phyloP scores from a whole-genome alignment of 1,284 basidiomycete species.

The Leccinum griseonigrum region DNA sequence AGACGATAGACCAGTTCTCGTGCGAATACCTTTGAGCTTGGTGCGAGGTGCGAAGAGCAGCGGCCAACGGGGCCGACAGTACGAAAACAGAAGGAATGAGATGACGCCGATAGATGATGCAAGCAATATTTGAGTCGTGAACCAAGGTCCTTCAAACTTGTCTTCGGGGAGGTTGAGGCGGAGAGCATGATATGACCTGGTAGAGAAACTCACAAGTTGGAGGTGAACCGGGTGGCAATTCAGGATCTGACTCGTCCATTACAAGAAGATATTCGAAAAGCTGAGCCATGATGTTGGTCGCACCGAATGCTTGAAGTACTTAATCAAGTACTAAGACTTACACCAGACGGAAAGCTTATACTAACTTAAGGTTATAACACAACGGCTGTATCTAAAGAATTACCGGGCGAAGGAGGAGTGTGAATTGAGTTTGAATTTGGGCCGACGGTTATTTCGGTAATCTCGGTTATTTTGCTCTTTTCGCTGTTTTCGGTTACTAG shows the following conservation, averaged over 20 bases:
- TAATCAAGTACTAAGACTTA: too few species aligned
- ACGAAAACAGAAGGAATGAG: slow-evolving; percentile 87
- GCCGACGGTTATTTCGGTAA: too few species aligned
- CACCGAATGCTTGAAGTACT: too few species aligned
- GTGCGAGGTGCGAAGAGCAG: slow-evolving; percentile 90
- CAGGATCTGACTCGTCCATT: slow-evolving; percentile 24
- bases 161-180: slow-evolving; percentile 35
- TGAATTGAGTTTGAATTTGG: too few species aligned
- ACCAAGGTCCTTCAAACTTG: slow-evolving; percentile 88
- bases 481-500: too few species aligned
- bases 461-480: too few species aligned
- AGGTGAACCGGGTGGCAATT: slow-evolving; percentile 55
- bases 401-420: too few species aligned
- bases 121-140: slow-evolving; percentile 85
- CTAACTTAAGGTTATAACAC: too few species aligned
- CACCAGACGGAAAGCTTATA: too few species aligned
- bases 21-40: slow-evolving; percentile 78
- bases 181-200: background rate
- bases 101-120: slow-evolving; percentile 76
- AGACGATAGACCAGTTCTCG: background rate
- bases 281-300: slow-evolving; percentile 13
- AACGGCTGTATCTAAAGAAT: too few species aligned
- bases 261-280: slow-evolving; percentile 7
- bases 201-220: slow-evolving; percentile 47
- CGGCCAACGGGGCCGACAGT: slow-evolving; percentile 85